These are phyloP conservation scores for Solanum appendiculatum DNA, from an alignment of 257 asterid species.

Conservation along the genomic window DNA sequence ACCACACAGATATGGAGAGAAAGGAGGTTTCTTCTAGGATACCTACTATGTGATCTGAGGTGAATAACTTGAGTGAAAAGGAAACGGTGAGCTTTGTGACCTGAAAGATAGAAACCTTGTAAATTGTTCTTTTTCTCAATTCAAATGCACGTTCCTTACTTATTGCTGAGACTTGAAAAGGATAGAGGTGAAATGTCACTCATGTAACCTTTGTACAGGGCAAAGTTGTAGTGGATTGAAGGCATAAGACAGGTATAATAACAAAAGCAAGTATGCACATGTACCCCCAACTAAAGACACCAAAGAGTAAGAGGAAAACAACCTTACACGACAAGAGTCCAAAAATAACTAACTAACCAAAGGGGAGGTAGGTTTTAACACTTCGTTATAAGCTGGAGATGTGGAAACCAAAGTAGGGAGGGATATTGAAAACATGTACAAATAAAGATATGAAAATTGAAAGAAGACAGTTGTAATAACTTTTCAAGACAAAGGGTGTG, in stretches of 20 bases:
- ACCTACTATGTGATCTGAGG: background rate
- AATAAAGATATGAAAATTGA: constrained; percentile 10
- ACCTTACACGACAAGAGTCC: constrained; percentile 21
- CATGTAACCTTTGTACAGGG: background rate
- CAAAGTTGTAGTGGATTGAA: background rate
- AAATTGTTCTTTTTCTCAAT: background rate
- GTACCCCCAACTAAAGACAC: constrained; percentile 12
- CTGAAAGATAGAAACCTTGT: background rate
- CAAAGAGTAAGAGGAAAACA: constrained; percentile 15
- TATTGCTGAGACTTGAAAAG: background rate
- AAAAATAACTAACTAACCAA: constrained; percentile 22
- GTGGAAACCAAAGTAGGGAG: background rate
- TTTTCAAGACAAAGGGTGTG: constrained; percentile 31
- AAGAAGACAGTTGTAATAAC: constrained; percentile 16
- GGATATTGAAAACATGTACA: background rate
- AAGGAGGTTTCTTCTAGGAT: background rate
- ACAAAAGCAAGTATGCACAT: background rate
- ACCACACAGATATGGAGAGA: background rate
- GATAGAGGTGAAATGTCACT: background rate
- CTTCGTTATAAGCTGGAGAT: constrained; percentile 3
- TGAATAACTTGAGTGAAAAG: background rate
- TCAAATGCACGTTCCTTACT: background rate
- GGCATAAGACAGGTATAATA: background rate
- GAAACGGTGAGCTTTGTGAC: background rate
- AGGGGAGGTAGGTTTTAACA: constrained; percentile 4